Evolutionary conservation across 1,284 basidiomycete genomes (phyloP).

Genomic region (Cutaneotrichosporon sp.): DNA sequence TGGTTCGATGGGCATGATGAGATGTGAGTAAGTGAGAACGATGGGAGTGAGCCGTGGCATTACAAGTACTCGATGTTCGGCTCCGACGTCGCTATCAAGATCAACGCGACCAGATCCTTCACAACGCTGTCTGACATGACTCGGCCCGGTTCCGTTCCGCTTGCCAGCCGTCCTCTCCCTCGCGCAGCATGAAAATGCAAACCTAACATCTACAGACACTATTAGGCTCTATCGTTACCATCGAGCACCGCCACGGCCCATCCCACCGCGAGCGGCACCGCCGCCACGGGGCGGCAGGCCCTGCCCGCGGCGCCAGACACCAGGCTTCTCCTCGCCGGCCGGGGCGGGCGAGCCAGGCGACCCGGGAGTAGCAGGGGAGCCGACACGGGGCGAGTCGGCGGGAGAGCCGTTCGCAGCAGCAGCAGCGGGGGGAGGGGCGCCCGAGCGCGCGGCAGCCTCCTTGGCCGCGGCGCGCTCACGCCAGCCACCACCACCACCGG

Average conservation of each 20-base stretch:
- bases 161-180: background rate
- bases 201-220: conserved; percentile 7
- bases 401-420: conserved; percentile 14
- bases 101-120: background rate
- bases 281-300: conserved; percentile 58
- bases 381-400: conserved; percentile 2
- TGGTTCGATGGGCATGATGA: background rate
- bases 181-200: conserved; percentile 1
- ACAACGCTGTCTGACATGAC: background rate
- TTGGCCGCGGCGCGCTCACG: conserved; percentile 35
- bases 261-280: conserved; percentile 46
- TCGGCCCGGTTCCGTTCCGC: background rate
- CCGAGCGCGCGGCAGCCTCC: conserved; percentile 19
- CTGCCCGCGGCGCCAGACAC: conserved; percentile 40
- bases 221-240: conserved; percentile 11
- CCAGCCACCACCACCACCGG: conserved; percentile 38
- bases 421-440: conserved; percentile 16
- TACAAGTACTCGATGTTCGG: too few relatives aligned
- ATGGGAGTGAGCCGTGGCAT: too few relatives aligned
- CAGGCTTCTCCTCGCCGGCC: conserved; percentile 1
- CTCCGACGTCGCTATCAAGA: too few relatives aligned
- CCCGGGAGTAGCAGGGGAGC: background rate
- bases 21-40: background rate
- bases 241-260: background rate
- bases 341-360: background rate